A percentile compares a stretch with the other conserved stretches of the same genome.
Evolutionary conservation across 1,284 basidiomycete species (phyloP).

Genomic region (Xerocomus amazonicus): DNA sequence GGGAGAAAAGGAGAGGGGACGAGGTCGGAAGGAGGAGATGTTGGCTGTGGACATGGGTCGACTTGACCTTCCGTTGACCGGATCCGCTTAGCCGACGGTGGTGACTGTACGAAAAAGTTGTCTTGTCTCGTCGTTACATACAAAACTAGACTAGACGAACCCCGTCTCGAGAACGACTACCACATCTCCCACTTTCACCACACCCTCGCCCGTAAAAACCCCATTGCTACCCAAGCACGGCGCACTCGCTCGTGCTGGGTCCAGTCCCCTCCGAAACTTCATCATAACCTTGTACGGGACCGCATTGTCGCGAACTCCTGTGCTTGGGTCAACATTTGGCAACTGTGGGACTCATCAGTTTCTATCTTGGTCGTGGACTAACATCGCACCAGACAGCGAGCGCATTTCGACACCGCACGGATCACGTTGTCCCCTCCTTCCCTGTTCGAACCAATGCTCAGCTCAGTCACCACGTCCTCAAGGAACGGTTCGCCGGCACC

Average conservation of each 20-base stretch:
- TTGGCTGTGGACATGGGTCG: conserved; percentile 24
- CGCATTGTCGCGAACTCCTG: conserved; percentile 62
- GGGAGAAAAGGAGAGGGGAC: not conserved
- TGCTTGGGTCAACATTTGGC: conserved; percentile 65
- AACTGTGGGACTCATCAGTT: conserved; percentile 41
- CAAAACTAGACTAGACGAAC: conserved; percentile 16
- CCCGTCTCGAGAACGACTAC: conserved; percentile 47
- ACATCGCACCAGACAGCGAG: conserved; percentile 63
- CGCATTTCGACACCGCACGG: conserved; percentile 61
- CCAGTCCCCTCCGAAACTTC: conserved; percentile 60
- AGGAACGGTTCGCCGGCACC: conserved; percentile 50
- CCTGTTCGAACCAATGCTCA: conserved; percentile 43
- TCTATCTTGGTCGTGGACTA: conserved; percentile 2
- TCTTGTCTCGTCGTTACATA: too few relatives aligned
- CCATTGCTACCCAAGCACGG: conserved; percentile 66
- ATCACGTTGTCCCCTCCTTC: conserved; percentile 36
- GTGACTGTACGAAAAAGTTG: not conserved
- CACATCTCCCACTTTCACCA: conserved; percentile 54
- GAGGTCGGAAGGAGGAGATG: conserved; percentile 2
- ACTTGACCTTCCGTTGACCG: conserved; percentile 1
- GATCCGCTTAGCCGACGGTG: conserved; percentile 10
- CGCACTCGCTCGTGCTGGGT: conserved; percentile 43
- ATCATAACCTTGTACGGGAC: conserved; percentile 71
- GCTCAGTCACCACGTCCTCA: conserved; percentile 49
- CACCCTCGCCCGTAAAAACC: conserved; percentile 45